Conservation (phyloP, 176 grass and related monocot genomes). For the Hordeum vulgare region MorexV3_pseudomolecules_assembly NC_058524.1:479557848-479558347, state of each 20-base stretch:
- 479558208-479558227: slow-evolving; percentile 35
- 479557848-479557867: too few species aligned
- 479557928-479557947: too few species aligned
- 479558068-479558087: background rate
- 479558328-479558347: slow-evolving; percentile 39
- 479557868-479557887: too few species aligned
- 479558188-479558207: slow-evolving; percentile 33
- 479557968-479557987: too few species aligned
- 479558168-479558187: slow-evolving; percentile 31
- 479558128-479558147: background rate
- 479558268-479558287: slow-evolving; percentile 39
- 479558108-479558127: background rate
- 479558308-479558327: slow-evolving; percentile 35
- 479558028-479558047: too few species aligned
- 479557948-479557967: too few species aligned
- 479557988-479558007: too few species aligned
- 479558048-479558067: background rate
- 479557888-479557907: too few species aligned
- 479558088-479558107: background rate
- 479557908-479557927: too few species aligned
- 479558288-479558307: slow-evolving; percentile 36
- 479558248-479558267: slow-evolving; percentile 34
- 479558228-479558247: slow-evolving; percentile 31
- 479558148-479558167: slow-evolving; percentile 34
- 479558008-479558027: background rate